Evolutionary conservation across 2,329 filamentous ascomycete species (phyloP), one percentile per base, ranked within the genome.

Genomic region (Fusarium longipes): DNA sequence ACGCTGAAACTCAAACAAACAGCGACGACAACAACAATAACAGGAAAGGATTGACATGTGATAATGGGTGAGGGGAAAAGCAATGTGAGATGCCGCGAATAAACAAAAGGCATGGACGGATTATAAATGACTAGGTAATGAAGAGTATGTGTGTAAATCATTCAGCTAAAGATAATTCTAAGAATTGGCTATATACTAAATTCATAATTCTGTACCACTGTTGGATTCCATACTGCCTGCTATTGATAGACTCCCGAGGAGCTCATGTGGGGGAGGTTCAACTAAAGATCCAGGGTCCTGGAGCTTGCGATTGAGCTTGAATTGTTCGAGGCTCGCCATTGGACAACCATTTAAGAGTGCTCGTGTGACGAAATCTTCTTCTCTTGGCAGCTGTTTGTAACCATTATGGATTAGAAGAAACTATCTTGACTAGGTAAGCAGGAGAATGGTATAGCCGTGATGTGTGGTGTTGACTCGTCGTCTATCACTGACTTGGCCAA

Each of bases 251-350:
- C 25, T 18, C 6, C 29, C 11, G 7, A 42, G 40, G 48, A 67
- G 54, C 65, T 67, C 54, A 60, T 62, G 65, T 68, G 65, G 65
- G 48, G 54, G 60, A 63, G 38, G 17, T 43, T 38, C 45, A 25
- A 38, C 22, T 53, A 20, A 33, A 47, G 49, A 43, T 68, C 47
- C 43, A 68, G 60, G 65, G 60, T 68, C 51, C 55, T 61, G 38
- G 64, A 68, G 40, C 64, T 54, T 35, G 39, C 50, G 25, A 22
- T 51, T 51, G 50, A 51, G 54, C 36, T 60, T 52, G 45, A 38
- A 27, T 20, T 38, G n/a, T 11, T 50, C 40, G 25, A 45, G 62
- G 35, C 48, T 42, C 43, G 20, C 17, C 29, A 32, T 22, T 47
- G 22, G 49, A 43, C 36, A 27, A 30, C 22, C 17, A 43, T 18